Base-by-base conservation (phyloP, 345 rosid genomes). In the Cardiospermum halicacabum region DNA sequence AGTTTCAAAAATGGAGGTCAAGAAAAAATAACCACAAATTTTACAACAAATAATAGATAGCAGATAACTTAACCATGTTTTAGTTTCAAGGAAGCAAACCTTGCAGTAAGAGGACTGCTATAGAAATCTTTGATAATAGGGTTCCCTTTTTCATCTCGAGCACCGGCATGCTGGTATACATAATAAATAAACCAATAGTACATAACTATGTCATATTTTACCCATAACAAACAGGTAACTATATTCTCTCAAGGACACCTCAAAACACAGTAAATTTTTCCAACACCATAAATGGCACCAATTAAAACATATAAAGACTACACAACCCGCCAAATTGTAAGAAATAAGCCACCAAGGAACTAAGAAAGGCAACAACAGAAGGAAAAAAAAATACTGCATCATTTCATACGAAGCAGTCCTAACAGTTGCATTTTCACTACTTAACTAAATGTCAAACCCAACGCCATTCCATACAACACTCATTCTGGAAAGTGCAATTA, bases 41-140 rank as follows among this genome's bases (percentile, higher is more conserved):
- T 21, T 53, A 43, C n/a, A 3, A 53, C n/a, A 36, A 25, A 70
- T 42, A 51, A 26, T 4, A 25, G 66, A 53, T 10, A 18, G 27
- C 28, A 64, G 9, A 32, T 4, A 10, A 43, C 60, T 60, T 9
- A 39, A 13, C 9, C 15, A 32, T 55, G 30, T 53, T 24, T 53
- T 42, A 7, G 58, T 64, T 53, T 49, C 62, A 37, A 1, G 32
- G 40, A 67, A 57, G 48, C 50, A 58, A 72, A 91, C 96, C 97
- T 94, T 53, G 96, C 99, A 15, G 99, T 87, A 54, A 94, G 87
- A 63, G 99, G 96, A 70, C 96, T 89, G 73, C 84, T 75, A 63
- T 76, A 91, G 69, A 74, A 79, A 66, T 94, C 97, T 82, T 91
- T 89, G 68, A 91, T 82, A 65, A 85, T 80, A 36, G 93, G 96